Base-by-base conservation (phyloP, 805 yeast species). In the Starmerella kuoi region DNA sequence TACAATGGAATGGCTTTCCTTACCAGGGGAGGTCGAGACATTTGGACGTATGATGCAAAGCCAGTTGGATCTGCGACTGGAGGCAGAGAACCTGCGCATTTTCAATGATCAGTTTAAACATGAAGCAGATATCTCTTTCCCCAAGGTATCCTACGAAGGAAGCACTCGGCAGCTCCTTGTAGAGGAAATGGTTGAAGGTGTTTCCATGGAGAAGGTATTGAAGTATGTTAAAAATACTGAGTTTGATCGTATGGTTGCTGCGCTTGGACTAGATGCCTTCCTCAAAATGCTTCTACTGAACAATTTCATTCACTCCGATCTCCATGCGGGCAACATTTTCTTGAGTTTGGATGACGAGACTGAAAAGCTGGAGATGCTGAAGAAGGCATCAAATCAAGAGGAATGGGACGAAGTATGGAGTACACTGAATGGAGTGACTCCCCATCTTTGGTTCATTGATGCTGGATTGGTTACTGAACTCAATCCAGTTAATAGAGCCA, bases 311-410 rank as follows among this genome's bases (percentile, higher is more conserved):
- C 99, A 91, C 60, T 88, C 97, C 0, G 99, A 91, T 63, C 67
- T 91, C 45, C 99, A 91, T 53, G 96, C 98, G 0, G 99, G 99
- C 3, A 91, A 91, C 59, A 83, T 91, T 56, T 74, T 86, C 67
- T 73, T 84, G 7, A 28, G 46, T 12, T n/a, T 50, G 2, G 46
- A 45, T 20, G 20, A 26, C 7, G 30, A 24, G n/a, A 26, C 15
- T 11, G 55, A 53, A 17, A 46, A 56, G n/a, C 50, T 52, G 26
- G 44, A 36, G 14, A 40, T 45, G 7, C 47, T 64, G 18, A 45
- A 52, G 23, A 41, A 44, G 3, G 51, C 59, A 5, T 35, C 45
- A 7, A 51, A 51, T 30, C 57, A 55, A n/a, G 61, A 59, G 1
- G 65, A 64, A 9, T 69, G 84, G 67, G 65, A 73, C 33, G 50